Evolutionary conservation across 1,139 yeast species (phyloP), one percentile per base, ranked within the genome.

Genomic region (Candida frijolesensis): DNA sequence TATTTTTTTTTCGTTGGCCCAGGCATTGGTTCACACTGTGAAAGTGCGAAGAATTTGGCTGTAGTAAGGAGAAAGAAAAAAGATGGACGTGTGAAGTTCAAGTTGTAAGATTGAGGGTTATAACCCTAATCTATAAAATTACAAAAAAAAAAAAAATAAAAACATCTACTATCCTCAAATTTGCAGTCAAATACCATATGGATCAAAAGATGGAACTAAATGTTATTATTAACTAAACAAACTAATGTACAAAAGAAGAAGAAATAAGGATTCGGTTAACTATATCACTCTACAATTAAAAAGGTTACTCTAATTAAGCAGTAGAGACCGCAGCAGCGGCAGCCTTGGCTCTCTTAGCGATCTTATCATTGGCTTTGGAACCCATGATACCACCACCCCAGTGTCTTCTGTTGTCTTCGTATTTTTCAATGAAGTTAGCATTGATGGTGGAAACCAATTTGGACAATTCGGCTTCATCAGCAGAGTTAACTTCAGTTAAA

Each of bases 301-400:
- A 14, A 14, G 37, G 15, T 34, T 9, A 15, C 16, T 42, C 43
- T 49, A 44, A 5, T 34, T 46, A 97, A 68, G 95, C 96, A 64
- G 89, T 97, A 58, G 97, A 85, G 64, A 97, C 86, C 33, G 58
- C 58, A 48, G 48, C 44, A 45, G 74, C 79, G 55, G 71, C 65
- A 51, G 65, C 60, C 69, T 74, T 78, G 46, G 75, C 77, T 60
- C 63, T 76, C 72, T 77, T 75, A 51, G 73, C 77, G 48, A 63
- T 73, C 80, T 86, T 88, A 66, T 84, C 94, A 67, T 80, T 82
- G 67, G 97, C 89, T 84, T 92, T 92, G 66, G 89, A 80, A 75
- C 98, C 97, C 83, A 94, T 82, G 76, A 89, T 72, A 84, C 98
- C 98, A 83, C 99, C 98, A 85, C 98, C 98, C 98, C 98, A 92